Evolutionary conservation across 148 eudicot genomes (phyloP), one percentile per base, ranked within the genome.

Genomic region (Nepenthes mirabilis): DNA sequence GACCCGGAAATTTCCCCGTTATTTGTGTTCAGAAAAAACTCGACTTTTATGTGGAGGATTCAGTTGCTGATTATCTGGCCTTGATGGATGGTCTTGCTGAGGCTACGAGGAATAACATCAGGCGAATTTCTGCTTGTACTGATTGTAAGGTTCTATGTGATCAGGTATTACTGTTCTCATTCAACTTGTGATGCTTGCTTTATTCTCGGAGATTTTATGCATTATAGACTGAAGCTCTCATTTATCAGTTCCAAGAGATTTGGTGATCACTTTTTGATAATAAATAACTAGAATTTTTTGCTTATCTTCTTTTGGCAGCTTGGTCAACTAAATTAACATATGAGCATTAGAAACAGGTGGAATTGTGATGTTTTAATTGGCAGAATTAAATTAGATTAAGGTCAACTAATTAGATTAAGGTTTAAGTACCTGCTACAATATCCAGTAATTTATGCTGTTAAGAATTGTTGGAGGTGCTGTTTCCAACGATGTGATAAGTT

Each of bases 11-110:
- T 61, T 7, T 47, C 53, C 65, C 75, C 66, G 63, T 61, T 7
- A 69, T 69, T 68, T 79, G 65, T 66, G 87, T 88, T 53, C 96
- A 88, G 75, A 88, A 88, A 64, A 85, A 70, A 73, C 91, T 88
- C 56, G 93, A 88, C 59, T 85, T 85, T 70, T 75, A 61, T 70
- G 93, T 83, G 36, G 93, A 85, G 47, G 81, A 77, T 61, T 72
- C 64, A 40, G 85, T 85, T 36, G 96, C 85, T 40, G 75, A 83
- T 58, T 88, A 85, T 72, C 79, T 88, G 61, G 89, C 96, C 55
- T 63, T 88, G 68, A 70, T 88, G 74, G 93, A 81, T 74, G 93
- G 87, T 56, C 64, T 88, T 56, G 37, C 64, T 43, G 89, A 77
- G 71, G 93, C 91, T 66, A 50, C 68, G 14, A 68, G 70, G 58